Evolutionary conservation across 2,329 filamentous ascomycete genomes (phyloP), one percentile per base, ranked within the genome.

Genomic region (Scedosporium dehoogii): DNA sequence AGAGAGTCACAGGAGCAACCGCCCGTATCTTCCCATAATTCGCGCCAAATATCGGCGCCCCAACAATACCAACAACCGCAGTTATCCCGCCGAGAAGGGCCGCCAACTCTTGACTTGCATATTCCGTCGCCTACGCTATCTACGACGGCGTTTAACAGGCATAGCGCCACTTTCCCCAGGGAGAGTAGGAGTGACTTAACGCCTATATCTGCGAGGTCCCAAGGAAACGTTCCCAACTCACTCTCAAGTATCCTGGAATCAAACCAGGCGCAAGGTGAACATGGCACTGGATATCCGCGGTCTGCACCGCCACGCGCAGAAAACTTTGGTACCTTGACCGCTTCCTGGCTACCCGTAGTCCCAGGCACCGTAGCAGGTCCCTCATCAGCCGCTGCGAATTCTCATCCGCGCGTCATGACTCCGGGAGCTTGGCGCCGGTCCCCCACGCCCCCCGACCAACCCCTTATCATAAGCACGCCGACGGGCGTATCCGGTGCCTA

Each of bases 391-490:
- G 23, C 51, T 6, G 18, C 44, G 16, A 48, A 48, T 38, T 38
- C 18, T 18, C 51, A 55, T 23, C 51, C 51, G 6, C 51, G 51
- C 51, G 21, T 27, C 51, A 55, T 55, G 51, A 55, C 51, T 5
- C 51, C 51, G 5, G 51, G 51, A 25, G 51, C 59, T 9, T 38
- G 42, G 59, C 29, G 12, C 14, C 42, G 42, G 1, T 6, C 61
- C 4, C 61, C 56, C 10, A n/a, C 56, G n/a, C 61, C 80, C 29
- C 61, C 80, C 27, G 81, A 85, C 44, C 78, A 80, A 61, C 82
- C 83, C 3, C 74, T 85, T 27, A 85, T 85, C 61, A 85, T 86
- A 69, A 85, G 83, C 70, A 85, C 83, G 3, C 83, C 83, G 1
- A 77, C 73, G 9, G 83, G 83, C 16, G 76, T 85, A 7, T 73